A percentile compares a stretch with the other conserved stretches of the same genome.
Evolutionary conservation across 495 filamentous ascomycete species (phyloP).

Genomic region (Tuber magnatum): DNA sequence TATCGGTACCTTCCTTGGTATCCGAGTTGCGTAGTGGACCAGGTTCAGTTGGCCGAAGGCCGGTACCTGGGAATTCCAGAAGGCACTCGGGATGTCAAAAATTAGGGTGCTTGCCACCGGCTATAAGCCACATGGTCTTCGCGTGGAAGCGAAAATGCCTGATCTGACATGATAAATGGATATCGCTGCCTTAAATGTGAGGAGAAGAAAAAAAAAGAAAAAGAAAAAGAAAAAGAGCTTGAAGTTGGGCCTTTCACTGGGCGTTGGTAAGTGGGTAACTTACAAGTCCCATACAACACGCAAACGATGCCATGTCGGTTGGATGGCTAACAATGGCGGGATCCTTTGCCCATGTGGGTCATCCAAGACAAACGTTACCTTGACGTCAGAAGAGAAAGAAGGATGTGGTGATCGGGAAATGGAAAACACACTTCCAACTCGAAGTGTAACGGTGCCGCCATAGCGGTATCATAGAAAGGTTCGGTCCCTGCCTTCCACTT

Average conservation of each 20-base stretch:
- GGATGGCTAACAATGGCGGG: not conserved
- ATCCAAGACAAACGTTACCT: not conserved
- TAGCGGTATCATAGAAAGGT: not conserved
- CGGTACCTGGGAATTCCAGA: conserved; percentile 4
- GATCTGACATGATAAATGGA: not conserved
- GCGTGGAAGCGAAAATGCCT: not conserved
- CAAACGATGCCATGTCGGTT: not conserved
- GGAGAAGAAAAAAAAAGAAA: not conserved
- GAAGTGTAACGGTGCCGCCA: not conserved
- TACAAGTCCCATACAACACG: not conserved
- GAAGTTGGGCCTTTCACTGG: not conserved
- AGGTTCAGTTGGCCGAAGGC: not conserved
- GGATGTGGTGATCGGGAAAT: not conserved
- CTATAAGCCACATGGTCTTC: not conserved
- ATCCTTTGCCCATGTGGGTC: not conserved
- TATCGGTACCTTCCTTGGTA: not conserved
- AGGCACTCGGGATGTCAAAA: not conserved
- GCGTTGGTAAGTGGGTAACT: not conserved
- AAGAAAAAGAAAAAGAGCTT: not conserved
- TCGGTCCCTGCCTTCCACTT: not conserved
- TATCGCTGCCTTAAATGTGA: not conserved
- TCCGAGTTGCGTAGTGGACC: not conserved
- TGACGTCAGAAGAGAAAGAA: not conserved
- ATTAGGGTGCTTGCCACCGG: not conserved
- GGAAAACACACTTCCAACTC: not conserved